Evolutionary conservation across 2,329 filamentous ascomycete genomes (phyloP), one percentile per base, ranked within the genome.

Genomic region (Ilyonectria mors-panacis): DNA sequence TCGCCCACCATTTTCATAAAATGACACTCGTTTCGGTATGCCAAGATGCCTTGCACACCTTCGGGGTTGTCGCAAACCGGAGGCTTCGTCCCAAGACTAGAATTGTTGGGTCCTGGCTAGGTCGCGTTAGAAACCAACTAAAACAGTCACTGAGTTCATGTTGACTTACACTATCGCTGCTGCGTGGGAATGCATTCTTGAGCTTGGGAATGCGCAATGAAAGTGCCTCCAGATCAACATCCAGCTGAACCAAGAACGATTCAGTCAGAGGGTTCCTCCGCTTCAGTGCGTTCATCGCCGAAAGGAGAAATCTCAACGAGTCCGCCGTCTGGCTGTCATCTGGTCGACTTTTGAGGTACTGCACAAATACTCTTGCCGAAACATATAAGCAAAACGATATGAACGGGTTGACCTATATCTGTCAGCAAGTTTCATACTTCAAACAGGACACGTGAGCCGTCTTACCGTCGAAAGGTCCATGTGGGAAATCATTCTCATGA

Each of bases 361-460:
- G 95, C 8, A 98, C 92, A 77, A 98, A 98, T 0, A 98, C 95
- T 58, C 96, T 89, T 23, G 95, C 94, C 12, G 95, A 93, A n/a
- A 98, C 95, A 75, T 98, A 98, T 48, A 99, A 87, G 77, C 94
- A 97, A 81, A 98, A 98, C 0, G 94, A 94, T 74, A 97, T 92
- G 78, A 98, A 98, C 0, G 95, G 94, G 73, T 98, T 97, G 89
- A 97, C 94, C 94, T 98, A 67, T 13, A 2, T 6, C 53, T 58
- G 65, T 82, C 65, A 79, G 71, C 45, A n/a, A 45, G 19, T 44
- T 13, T 51, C 21, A 21, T 19, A n/a, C 50, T 4, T 15, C 13
- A 28, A 15, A 6, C 6, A 13, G 8, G 12, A 6, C 35, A 35
- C 15, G 8, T 12, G 3, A 15, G 78, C 3, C 35, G 12, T 42